phyloP scores from a whole-genome alignment of 225 moss, liverwort and hornwort genomes.

The Bryum argenteum region DNA sequence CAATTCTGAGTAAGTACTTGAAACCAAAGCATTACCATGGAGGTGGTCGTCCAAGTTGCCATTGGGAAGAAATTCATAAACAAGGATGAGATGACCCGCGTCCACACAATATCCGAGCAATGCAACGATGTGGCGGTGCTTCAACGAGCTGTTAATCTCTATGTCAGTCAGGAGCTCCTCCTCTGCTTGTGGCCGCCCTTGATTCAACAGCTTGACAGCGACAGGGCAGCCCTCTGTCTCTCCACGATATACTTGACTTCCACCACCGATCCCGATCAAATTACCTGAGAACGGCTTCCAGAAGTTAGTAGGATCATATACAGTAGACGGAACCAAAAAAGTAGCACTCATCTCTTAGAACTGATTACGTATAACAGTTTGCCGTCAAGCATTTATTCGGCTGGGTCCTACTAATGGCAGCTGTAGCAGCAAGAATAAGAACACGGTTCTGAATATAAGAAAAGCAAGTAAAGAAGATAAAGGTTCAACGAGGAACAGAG shows the following conservation, averaged over 20 bases:
- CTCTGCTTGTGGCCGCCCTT: constrained; percentile 63
- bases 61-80: constrained; percentile 55
- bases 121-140: constrained; percentile 60
- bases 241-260: constrained; percentile 64
- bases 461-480: constrained; percentile 8
- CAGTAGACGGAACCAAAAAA: not conserved
- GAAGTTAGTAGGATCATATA: constrained; percentile 13
- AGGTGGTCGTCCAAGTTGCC: constrained; percentile 69
- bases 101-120: constrained; percentile 61
- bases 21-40: constrained; percentile 43
- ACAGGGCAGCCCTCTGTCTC: constrained; percentile 53
- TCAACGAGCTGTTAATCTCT: constrained; percentile 60
- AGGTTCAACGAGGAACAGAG: constrained; percentile 7
- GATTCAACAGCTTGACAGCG: constrained; percentile 61
- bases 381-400: not conserved
- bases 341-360: not conserved
- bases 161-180: constrained; percentile 65
- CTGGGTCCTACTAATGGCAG: not conserved
- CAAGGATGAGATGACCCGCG: constrained; percentile 53
- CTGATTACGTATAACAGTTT: not conserved
- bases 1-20: not conserved
- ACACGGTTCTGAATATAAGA: constrained; percentile 11
- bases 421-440: constrained; percentile 12
- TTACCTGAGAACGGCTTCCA: constrained; percentile 42
- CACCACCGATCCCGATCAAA: constrained; percentile 65